Conservation (phyloP, 495 filamentous ascomycete genomes). For the Penicillium verhagenii region DNA sequence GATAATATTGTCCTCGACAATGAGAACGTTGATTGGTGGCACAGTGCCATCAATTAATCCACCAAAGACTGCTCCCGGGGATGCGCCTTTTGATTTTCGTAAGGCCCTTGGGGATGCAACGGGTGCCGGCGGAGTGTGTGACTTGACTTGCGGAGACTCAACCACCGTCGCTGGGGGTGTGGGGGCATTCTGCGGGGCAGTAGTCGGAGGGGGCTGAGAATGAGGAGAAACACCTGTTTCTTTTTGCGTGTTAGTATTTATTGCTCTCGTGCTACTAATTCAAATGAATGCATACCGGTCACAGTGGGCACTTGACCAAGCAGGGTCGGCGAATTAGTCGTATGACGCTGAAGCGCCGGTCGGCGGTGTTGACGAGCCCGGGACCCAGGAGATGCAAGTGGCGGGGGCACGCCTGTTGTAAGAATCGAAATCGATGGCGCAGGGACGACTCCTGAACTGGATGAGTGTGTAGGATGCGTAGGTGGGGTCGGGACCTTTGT, state of each 20-base stretch:
- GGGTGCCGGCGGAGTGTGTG: slow-evolving; percentile 37
- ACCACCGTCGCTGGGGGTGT: slow-evolving; percentile 38
- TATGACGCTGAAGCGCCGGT: slow-evolving; percentile 57
- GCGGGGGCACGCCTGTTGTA: slow-evolving; percentile 73
- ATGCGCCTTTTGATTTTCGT: slow-evolving; percentile 47
- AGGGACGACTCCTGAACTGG: slow-evolving; percentile 28
- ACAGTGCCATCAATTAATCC: slow-evolving; percentile 81
- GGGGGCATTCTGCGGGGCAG: slow-evolving; percentile 31
- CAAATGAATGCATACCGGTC: slow-evolving; percentile 27
- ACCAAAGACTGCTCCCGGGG: slow-evolving; percentile 43
- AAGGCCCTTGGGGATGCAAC: slow-evolving; percentile 39
- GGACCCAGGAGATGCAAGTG: slow-evolving; percentile 79
- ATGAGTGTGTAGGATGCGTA: slow-evolving; percentile 39
- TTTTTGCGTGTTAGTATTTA: slow-evolving; percentile 22
- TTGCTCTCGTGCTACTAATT: neutral
- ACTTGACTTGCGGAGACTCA: slow-evolving; percentile 38
- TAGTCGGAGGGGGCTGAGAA: slow-evolving; percentile 19
- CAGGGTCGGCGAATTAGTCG: slow-evolving; percentile 79
- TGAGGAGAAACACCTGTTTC: slow-evolving; percentile 28
- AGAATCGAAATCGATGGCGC: slow-evolving; percentile 71
- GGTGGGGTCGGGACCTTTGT: slow-evolving; percentile 37
- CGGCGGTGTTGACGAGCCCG: slow-evolving; percentile 48
- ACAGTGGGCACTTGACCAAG: slow-evolving; percentile 34
- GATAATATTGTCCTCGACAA: slow-evolving; percentile 98
- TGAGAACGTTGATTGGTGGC: slow-evolving; percentile 94